Conservation (phyloP, 345 rosid genomes). For the Limnanthes douglasii region DNA sequence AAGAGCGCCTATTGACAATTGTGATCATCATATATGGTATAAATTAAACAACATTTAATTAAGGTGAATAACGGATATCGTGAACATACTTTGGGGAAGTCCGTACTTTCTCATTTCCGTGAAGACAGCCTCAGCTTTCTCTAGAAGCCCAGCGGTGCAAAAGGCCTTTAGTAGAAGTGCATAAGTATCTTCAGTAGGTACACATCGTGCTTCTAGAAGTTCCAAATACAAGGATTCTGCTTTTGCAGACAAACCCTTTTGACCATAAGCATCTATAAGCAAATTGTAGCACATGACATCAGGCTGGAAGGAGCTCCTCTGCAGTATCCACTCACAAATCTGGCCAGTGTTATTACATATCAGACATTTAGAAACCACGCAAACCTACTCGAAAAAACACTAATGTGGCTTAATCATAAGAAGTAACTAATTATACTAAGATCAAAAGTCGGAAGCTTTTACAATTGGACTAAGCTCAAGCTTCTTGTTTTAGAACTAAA, state of each 20-base stretch:
- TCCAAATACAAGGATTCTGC: slow-evolving; percentile 58
- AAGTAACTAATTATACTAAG: not conserved
- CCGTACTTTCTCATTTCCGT: slow-evolving; percentile 62
- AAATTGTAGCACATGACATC: slow-evolving; percentile 83
- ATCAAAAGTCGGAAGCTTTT: not conserved
- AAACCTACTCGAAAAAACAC: too few species aligned
- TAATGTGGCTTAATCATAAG: slow-evolving; percentile 5
- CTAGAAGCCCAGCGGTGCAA: slow-evolving; percentile 38
- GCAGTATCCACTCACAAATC: slow-evolving; percentile 80
- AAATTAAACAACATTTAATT: too few species aligned
- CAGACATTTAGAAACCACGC: too few species aligned
- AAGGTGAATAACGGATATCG: too few species aligned
- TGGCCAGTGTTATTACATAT: slow-evolving; percentile 15
- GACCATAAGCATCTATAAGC: slow-evolving; percentile 85
- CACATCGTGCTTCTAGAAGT: slow-evolving; percentile 59
- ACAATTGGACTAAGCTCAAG: not conserved
- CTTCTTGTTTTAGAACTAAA: not conserved
- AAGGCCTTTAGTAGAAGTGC: slow-evolving; percentile 76
- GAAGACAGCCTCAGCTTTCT: slow-evolving; percentile 66
- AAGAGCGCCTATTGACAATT: not conserved
- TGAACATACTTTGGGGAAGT: slow-evolving; percentile 59
- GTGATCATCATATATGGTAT: not conserved
- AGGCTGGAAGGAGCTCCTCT: slow-evolving; percentile 66
- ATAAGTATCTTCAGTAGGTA: slow-evolving; percentile 85
- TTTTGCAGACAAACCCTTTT: slow-evolving; percentile 39